Evolutionary conservation across 495 filamentous ascomycete genomes (phyloP).

Genomic region (Jackrogersella minutella): DNA sequence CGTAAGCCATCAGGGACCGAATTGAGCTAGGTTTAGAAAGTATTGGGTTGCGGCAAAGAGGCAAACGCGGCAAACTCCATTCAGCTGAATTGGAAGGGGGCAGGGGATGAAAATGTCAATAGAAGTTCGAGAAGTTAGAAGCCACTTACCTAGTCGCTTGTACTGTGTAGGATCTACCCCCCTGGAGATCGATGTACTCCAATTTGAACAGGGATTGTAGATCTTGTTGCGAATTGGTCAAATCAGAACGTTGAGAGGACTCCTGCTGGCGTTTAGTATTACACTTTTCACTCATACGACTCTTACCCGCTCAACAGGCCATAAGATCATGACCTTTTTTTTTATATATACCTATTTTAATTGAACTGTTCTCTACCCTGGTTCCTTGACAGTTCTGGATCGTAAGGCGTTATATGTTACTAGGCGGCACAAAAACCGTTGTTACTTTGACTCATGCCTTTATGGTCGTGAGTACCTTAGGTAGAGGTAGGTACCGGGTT

Average conservation of each 20-base stretch:
- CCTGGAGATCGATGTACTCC: conserved; percentile 38
- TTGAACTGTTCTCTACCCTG: neutral
- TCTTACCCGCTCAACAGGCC: neutral
- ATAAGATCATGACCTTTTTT: neutral
- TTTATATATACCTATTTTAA: too few species aligned
- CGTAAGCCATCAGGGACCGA: conserved; percentile 33
- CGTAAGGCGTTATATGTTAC: neutral
- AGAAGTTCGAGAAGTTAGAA: conserved; percentile 27
- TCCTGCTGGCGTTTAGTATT: conserved; percentile 9
- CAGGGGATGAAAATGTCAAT: conserved; percentile 25
- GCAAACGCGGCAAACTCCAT: conserved; percentile 29
- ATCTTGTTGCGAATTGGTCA: conserved; percentile 32
- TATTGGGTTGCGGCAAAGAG: conserved; percentile 17
- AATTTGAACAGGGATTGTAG: conserved; percentile 35
- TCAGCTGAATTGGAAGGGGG: conserved; percentile 35
- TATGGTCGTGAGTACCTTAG: neutral
- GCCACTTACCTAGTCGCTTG: conserved; percentile 13
- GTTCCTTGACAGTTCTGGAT: neutral
- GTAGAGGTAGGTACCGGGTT: neutral
- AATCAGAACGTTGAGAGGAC: conserved; percentile 26
- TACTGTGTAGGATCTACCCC: conserved; percentile 40
- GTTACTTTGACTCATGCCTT: neutral
- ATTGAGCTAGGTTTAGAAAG: conserved; percentile 16
- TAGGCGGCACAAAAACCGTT: neutral
- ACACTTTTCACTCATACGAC: neutral